Evolutionary conservation across 2,329 filamentous ascomycete species (phyloP).

Genomic region (Paecilomyces sp.): DNA sequence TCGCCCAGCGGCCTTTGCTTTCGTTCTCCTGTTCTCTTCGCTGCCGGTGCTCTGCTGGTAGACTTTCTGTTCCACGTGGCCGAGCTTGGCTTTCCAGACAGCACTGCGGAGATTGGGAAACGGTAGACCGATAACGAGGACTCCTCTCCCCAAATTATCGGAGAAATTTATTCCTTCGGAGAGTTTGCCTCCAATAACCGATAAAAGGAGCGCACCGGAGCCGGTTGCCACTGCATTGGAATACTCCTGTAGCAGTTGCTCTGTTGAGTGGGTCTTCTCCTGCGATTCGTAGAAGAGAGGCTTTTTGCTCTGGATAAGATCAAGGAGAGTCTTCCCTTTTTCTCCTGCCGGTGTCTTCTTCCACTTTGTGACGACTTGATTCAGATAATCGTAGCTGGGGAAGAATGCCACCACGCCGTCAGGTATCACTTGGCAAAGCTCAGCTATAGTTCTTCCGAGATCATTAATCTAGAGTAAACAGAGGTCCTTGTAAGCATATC

Average conservation of each 20-base stretch:
- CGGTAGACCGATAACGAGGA: constrained; percentile 84
- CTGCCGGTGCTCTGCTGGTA: constrained; percentile 20
- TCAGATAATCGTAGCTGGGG: constrained; percentile 86
- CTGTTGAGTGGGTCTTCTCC: constrained; percentile 39
- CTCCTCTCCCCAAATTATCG: constrained; percentile 78
- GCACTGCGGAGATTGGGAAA: constrained; percentile 85
- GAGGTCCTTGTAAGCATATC: constrained; percentile 2
- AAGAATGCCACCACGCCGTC: constrained; percentile 95
- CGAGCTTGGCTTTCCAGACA: constrained; percentile 88
- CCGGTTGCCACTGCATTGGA: constrained; percentile 55
- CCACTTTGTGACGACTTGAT: constrained; percentile 63
- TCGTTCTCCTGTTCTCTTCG: constrained; percentile 22
- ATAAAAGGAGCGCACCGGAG: constrained; percentile 72
- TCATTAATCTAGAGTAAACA: constrained; percentile 49
- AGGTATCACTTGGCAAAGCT: constrained; percentile 65
- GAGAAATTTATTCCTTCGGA: constrained; percentile 99
- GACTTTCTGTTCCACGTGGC: constrained; percentile 67
- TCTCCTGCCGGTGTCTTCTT: constrained; percentile 31
- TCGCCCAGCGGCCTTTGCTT: constrained; percentile 48
- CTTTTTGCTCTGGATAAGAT: constrained; percentile 25
- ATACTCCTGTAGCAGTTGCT: constrained; percentile 69
- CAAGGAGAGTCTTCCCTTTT: constrained; percentile 19
- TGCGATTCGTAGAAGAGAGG: constrained; percentile 50
- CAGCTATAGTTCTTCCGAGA: constrained; percentile 66
- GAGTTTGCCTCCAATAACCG: constrained; percentile 88